Evolutionary conservation across 345 rosid species (phyloP), one percentile per base, ranked within the genome.

Genomic region (Syzygium aqueum): DNA sequence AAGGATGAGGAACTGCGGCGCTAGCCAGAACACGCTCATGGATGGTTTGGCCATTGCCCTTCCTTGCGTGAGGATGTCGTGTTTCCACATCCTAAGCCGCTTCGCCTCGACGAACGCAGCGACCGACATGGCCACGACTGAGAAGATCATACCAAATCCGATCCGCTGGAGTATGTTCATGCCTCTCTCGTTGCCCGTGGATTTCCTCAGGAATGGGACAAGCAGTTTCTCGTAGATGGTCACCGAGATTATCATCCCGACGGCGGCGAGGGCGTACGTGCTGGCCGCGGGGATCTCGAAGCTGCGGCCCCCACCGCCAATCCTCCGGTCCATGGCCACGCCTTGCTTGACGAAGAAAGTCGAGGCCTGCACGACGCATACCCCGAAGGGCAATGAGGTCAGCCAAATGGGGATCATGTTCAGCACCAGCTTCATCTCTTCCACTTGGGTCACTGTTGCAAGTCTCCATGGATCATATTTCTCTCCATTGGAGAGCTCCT

Each of bases 281-380:
- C 94, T 90, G 53, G 94, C 92, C 16, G 95, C 90, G 2, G 94
- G 97, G 67, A 94, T 89, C 12, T 84, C 37, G 86, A 95, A 91
- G 61, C 73, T 85, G 22, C 77, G 59, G 11, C 59, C 27, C 59
- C 25, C 59, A 1, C 59, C 40, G 54, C 89, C 89, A 8, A 95
- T 86, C 28, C 56, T 91, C 85, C 94, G 85, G 93, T 95, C 87
- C 93, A 94, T 90, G 33, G 86, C 82, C 10, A 91, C 88, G 6
- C 88, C 93, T 86, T 93, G 94, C 30, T 90, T 88, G 65, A 89
- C 86, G 54, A 87, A 89, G 87, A 89, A 89, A 17, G 93, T 86
- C 25, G 90, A 11, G 77, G 87, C 23, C 83, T 91, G 93, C 14
- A 87, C 91, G 13, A 87, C 49, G 52, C 86, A 33, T 3, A 89